Evolutionary conservation across 371 early-diverging fungal species (phyloP).

Genomic region (Parasitella parasitica): DNA sequence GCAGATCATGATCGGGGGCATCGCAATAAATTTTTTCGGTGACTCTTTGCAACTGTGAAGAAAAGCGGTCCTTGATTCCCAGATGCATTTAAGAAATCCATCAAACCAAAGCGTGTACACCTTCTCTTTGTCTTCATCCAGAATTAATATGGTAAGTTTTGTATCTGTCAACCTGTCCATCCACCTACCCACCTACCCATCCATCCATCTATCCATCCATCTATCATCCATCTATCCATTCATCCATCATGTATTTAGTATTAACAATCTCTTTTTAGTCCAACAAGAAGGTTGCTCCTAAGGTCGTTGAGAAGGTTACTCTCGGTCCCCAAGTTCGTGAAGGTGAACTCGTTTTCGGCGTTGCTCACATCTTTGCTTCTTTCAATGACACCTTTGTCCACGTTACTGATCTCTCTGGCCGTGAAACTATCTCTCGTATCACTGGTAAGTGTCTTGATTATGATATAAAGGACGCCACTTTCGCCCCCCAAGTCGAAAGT

Average conservation of each 20-base stretch:
- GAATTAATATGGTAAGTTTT: neutral
- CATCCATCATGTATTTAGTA: too few relatives aligned
- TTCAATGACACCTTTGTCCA: constrained; percentile 99
- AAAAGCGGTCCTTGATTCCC: too few relatives aligned
- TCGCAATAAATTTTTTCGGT: too few relatives aligned
- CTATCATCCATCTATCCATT: too few relatives aligned
- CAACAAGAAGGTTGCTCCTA: constrained; percentile 65
- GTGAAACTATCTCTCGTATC: constrained; percentile 99
- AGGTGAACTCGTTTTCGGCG: constrained; percentile 99
- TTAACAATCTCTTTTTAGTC: constrained; percentile 40
- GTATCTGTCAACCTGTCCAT: neutral
- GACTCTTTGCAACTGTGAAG: too few relatives aligned
- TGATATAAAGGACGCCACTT: neutral
- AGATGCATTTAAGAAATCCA: neutral
- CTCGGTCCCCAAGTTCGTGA: constrained; percentile 98
- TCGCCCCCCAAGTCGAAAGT: neutral
- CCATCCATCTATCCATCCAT: neutral
- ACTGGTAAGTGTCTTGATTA: constrained; percentile 66
- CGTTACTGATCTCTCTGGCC: constrained; percentile 99
- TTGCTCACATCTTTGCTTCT: constrained; percentile 99
- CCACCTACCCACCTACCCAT: neutral
- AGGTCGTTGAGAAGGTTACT: constrained; percentile 86
- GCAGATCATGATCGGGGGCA: too few relatives aligned
- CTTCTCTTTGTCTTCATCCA: neutral
- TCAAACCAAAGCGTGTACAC: neutral